These are phyloP conservation scores for Phytophthora sojae DNA, from an alignment of 352 stramenopile species.

Conservation along the genomic window DNA sequence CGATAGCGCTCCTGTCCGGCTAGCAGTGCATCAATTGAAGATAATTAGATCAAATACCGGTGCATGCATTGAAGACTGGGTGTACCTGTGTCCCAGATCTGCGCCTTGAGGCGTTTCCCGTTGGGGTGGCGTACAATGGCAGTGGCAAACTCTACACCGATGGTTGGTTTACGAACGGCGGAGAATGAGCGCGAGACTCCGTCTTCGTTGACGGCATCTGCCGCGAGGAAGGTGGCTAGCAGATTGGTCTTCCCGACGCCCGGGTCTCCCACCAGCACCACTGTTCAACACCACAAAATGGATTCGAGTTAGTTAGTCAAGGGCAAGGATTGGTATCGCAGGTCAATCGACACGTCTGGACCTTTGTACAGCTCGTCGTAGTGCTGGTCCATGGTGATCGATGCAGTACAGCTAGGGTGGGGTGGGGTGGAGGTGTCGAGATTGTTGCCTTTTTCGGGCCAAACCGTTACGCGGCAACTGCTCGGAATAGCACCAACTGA, in stretches of 20 bases:
- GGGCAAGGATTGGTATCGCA: not conserved
- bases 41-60: not conserved
- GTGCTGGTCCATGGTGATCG: constrained; percentile 55
- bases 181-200: constrained; percentile 58
- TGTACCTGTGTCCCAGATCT: constrained; percentile 84
- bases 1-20: constrained; percentile 82
- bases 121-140: constrained; percentile 78
- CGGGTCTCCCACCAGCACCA: constrained; percentile 81
- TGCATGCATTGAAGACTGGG: not conserved
- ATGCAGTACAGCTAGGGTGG: not conserved
- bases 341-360: constrained; percentile 10
- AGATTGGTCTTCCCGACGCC: constrained; percentile 94
- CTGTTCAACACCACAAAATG: constrained; percentile 29
- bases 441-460: constrained; percentile 32
- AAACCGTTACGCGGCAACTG: constrained; percentile 15
- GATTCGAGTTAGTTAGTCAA: not conserved
- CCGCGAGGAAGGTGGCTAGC: constrained; percentile 78
- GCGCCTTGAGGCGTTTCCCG: constrained; percentile 82
- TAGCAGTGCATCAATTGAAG: constrained; percentile 6
- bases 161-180: constrained; percentile 73
- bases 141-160: constrained; percentile 85
- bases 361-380: constrained; percentile 89
- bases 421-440: not conserved
- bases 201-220: constrained; percentile 39
- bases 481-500: not conserved